Evolutionary conservation across 2,329 filamentous ascomycete genomes (phyloP).

Genomic region (Colletotrichum sp.): DNA sequence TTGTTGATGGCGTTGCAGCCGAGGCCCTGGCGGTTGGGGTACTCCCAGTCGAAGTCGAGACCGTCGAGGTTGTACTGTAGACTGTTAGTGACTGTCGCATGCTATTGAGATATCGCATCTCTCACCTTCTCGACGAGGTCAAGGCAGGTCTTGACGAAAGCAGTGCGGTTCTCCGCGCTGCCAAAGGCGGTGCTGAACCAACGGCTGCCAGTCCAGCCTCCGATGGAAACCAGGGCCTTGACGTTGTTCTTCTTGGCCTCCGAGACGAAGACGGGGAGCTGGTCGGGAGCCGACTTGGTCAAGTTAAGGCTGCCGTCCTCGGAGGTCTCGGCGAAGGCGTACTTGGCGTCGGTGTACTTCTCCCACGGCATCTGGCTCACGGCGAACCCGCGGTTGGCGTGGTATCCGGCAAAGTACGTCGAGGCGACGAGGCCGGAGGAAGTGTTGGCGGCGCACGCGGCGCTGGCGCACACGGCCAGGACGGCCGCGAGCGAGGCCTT

Average conservation of each 20-base stretch:
- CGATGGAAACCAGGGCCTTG: slow-evolving; percentile 13
- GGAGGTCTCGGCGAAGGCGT: slow-evolving; percentile 10
- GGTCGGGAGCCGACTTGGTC: slow-evolving; percentile 9
- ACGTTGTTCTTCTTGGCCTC: neutral
- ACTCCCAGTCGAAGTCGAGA: slow-evolving; percentile 26
- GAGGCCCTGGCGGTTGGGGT: slow-evolving; percentile 21
- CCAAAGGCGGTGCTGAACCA: slow-evolving; percentile 8
- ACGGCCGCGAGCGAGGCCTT: slow-evolving; percentile 4
- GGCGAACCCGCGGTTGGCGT: slow-evolving; percentile 4
- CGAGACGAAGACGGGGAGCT: slow-evolving; percentile 5
- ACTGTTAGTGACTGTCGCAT: neutral
- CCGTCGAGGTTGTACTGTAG: slow-evolving; percentile 2
- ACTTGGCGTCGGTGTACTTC: slow-evolving; percentile 20
- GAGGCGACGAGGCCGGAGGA: slow-evolving; percentile 2
- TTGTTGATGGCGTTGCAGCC: slow-evolving; percentile 17
- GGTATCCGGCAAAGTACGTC: slow-evolving; percentile 15
- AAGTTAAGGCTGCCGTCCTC: slow-evolving; percentile 3
- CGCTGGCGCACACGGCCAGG: slow-evolving; percentile 6
- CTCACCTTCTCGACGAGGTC: slow-evolving; percentile 23
- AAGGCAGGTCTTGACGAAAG: slow-evolving; percentile 22
- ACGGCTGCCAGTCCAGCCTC: slow-evolving; percentile 17
- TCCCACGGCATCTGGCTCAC: slow-evolving; percentile 8
- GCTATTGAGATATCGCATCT: too few relatives aligned
- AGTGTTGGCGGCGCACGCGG: neutral
- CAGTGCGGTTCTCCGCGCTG: slow-evolving; percentile 23